These are phyloP conservation scores for Euphrasia arctica DNA, from an alignment of 305 asterid species.

Conservation along the genomic window DNA sequence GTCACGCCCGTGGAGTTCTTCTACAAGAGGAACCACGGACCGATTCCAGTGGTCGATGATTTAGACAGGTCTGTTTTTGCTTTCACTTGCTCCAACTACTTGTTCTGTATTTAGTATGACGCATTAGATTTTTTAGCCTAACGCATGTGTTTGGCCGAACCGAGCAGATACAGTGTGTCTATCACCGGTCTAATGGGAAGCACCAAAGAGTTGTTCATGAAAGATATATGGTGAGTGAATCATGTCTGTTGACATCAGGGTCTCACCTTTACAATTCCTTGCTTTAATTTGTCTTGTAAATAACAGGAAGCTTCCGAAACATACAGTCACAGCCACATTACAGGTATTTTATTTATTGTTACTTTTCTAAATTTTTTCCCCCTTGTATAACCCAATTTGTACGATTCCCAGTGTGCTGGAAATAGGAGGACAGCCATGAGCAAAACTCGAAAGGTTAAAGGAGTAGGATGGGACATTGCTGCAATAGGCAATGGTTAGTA, in stretches of 20 bases:
- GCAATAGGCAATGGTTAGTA: conserved; percentile 92
- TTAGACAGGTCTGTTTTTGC: conserved; percentile 40
- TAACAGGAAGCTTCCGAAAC: conserved; percentile 77
- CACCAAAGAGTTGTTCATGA: conserved; percentile 61
- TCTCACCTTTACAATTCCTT: conserved; percentile 7
- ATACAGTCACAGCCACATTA: conserved; percentile 80
- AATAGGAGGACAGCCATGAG: conserved; percentile 99
- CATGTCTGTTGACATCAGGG: conserved; percentile 5
- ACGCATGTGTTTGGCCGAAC: conserved; percentile 23
- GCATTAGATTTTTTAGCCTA: conserved; percentile 15
- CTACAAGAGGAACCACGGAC: conserved; percentile 86
- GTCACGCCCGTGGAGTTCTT: conserved; percentile 71
- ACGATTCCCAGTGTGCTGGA: conserved; percentile 78
- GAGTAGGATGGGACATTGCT: conserved; percentile 96
- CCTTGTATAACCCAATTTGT: background rate
- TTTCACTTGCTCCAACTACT: conserved; percentile 7
- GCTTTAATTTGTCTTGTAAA: conserved; percentile 26
- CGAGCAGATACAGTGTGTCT: conserved; percentile 62
- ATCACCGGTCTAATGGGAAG: conserved; percentile 51
- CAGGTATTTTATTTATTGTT: conserved; percentile 46
- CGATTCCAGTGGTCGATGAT: conserved; percentile 69
- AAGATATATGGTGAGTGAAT: conserved; percentile 69
- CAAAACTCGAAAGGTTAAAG: conserved; percentile 67
- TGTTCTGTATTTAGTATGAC: background rate
- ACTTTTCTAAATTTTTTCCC: background rate